Percentiles rank a stretch among this genome's conserved stretches.
Evolutionary conservation across 495 filamentous ascomycete species (phyloP).

Genomic region (Lophiostoma macrostomum): DNA sequence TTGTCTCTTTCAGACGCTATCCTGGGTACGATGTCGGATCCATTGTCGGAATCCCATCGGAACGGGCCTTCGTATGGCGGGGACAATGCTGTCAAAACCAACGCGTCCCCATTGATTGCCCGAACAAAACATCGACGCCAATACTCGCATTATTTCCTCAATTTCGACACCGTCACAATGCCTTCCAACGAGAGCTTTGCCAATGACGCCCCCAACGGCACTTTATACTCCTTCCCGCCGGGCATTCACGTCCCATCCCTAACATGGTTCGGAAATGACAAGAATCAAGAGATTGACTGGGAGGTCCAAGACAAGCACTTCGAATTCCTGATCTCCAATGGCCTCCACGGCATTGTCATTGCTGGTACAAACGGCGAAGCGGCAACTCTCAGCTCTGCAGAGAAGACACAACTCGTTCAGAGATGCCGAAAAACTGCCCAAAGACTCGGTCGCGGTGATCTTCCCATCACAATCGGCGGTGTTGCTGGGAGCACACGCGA

Average conservation of each 20-base stretch:
- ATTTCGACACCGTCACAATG: constrained; percentile 6
- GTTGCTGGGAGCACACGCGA: constrained; percentile 79
- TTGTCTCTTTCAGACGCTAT: no score
- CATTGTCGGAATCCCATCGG: no score
- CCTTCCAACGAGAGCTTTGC: constrained; percentile 16
- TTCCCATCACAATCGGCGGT: constrained; percentile 80
- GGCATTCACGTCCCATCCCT: constrained; percentile 38
- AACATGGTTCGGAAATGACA: constrained; percentile 36
- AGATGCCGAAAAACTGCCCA: constrained; percentile 72
- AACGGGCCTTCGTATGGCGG: no score
- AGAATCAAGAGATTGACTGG: constrained; percentile 56
- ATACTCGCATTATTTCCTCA: neutral
- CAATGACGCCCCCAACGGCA: constrained; percentile 16
- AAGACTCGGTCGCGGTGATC: constrained; percentile 58
- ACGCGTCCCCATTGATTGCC: no score
- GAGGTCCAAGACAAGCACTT: constrained; percentile 69
- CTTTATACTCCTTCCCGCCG: constrained; percentile 24
- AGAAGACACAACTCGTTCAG: constrained; percentile 54
- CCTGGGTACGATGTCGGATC: no score
- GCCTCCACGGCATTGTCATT: constrained; percentile 75
- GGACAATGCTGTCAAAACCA: no score
- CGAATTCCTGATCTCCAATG: constrained; percentile 71
- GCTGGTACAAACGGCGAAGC: constrained; percentile 80
- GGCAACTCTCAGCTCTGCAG: constrained; percentile 32
- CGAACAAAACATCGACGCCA: neutral